Base-by-base conservation (phyloP, 495 filamentous ascomycete genomes). In the Penicillium pancosmium region DNA sequence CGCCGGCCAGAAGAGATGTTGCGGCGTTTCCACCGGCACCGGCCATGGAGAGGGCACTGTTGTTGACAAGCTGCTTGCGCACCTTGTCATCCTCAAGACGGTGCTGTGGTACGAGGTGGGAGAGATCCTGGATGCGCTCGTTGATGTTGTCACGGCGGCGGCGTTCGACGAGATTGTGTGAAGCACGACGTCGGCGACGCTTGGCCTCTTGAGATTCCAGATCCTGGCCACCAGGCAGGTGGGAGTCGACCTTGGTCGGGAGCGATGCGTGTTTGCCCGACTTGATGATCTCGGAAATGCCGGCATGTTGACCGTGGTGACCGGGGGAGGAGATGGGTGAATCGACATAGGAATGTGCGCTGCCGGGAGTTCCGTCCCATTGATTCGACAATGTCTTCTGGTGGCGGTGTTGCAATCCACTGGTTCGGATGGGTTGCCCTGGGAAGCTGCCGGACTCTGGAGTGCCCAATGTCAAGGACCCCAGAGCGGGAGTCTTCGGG, bases 71-170 rank as follows among this genome's bases (percentile, higher is more conserved):
- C 54, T 95, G 90, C 72, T 98, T 98, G 35, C 92, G 88, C 31
- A 98, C 87, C 68, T 97, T 97, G 72, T 98, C 94, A 69, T 98
- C 94, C 65, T 98, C 94, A 13, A 98, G 82, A 15, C 94, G 88
- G 70, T 98, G 94, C 61, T 87, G 81, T 21, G 94, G 94, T 11
- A 98, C 94, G 1, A 98, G 84, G 66, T 92, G 91, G 62, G 91
- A 94, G 5, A 98, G 82, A 64, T 98, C 94, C 63, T 98, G 93
- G 57, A 98, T 98, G 7, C 94, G 85, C 71, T 98, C 94, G 66
- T 98, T 98, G 80, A 98, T 98, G 63, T 98, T 97, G 74, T 98
- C 94, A 46, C 94, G 86, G 48, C 94, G 88, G 34, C 94, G 87
- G 51, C 94, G 90, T 72, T 98, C 94, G 10, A 98, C 94, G 46